These are phyloP conservation scores for Nematocida major DNA, from an alignment of 371 early-diverging fungal genomes.

Conservation along the genomic window DNA sequence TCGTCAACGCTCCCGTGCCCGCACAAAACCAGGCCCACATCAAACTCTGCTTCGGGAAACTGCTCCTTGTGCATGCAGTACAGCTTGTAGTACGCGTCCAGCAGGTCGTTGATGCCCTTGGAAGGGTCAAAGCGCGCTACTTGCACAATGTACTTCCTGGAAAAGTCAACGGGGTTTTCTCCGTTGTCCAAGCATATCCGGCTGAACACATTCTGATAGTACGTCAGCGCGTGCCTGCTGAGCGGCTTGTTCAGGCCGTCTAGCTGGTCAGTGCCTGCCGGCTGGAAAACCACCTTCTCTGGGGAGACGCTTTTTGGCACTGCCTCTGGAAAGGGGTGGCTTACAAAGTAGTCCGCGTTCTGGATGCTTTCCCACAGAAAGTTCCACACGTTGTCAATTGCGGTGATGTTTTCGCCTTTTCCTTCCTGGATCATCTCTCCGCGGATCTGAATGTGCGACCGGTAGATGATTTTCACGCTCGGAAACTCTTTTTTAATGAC, in stretches of 20 bases:
- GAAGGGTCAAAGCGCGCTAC: conserved; percentile 81
- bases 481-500: conserved; percentile 70
- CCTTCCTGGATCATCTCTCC: conserved; percentile 68
- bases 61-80: conserved; percentile 66
- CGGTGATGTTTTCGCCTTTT: not conserved
- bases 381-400: conserved; percentile 61
- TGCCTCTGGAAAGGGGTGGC: conserved; percentile 71
- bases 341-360: conserved; percentile 71
- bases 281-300: conserved; percentile 68
- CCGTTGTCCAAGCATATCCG: conserved; percentile 71
- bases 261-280: conserved; percentile 70
- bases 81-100: conserved; percentile 70
- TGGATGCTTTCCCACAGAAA: conserved; percentile 72
- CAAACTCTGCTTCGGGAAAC: conserved; percentile 58
- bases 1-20: conserved; percentile 79
- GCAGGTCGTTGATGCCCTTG: conserved; percentile 73
- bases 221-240: conserved; percentile 53
- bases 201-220: conserved; percentile 73
- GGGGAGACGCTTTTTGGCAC: conserved; percentile 70
- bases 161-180: conserved; percentile 67
- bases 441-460: conserved; percentile 74
- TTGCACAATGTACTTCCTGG: conserved; percentile 73
- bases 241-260: conserved; percentile 70
- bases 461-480: conserved; percentile 70
- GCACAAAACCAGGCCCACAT: conserved; percentile 72